Percentiles rank a stretch among this genome's conserved stretches.
phyloP scores from a whole-genome alignment of 495 filamentous ascomycete species.

The Hypoxylon intermedium region DNA sequence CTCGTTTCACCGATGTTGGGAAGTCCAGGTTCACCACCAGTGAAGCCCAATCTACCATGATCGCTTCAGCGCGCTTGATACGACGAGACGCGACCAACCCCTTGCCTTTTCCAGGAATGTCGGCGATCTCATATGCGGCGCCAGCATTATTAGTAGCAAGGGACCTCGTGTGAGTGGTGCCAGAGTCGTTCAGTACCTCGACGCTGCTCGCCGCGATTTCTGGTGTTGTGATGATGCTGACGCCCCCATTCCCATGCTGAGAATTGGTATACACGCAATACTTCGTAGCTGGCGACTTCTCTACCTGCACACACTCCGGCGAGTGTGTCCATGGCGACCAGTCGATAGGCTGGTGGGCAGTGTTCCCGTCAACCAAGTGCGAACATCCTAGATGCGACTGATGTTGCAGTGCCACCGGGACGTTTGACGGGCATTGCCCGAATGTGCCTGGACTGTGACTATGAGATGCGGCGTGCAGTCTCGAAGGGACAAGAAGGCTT shows the following conservation, averaged over 20 bases:
- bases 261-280: slow-evolving; percentile 52
- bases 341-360: slow-evolving; percentile 21
- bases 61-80: slow-evolving; percentile 42
- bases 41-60: slow-evolving; percentile 50
- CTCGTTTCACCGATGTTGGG: slow-evolving; percentile 39
- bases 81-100: slow-evolving; percentile 46
- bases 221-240: slow-evolving; percentile 48
- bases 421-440: slow-evolving; percentile 16
- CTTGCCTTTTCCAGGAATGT: slow-evolving; percentile 49
- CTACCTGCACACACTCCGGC: slow-evolving; percentile 40
- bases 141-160: slow-evolving; percentile 8
- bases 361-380: slow-evolving; percentile 31
- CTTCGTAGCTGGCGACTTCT: slow-evolving; percentile 12
- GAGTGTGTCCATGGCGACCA: slow-evolving; percentile 50
- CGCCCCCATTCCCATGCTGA: slow-evolving; percentile 43
- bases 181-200: slow-evolving; percentile 39
- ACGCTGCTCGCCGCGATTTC: slow-evolving; percentile 40
- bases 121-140: slow-evolving; percentile 39
- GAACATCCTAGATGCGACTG: slow-evolving; percentile 35
- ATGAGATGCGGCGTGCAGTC: neutral
- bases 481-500: slow-evolving; percentile 1
- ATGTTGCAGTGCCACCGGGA: slow-evolving; percentile 21
- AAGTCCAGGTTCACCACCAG: slow-evolving; percentile 46
- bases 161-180: slow-evolving; percentile 14
- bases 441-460: slow-evolving; percentile 2